These are phyloP conservation scores for Exophiala sp. DNA, from an alignment of 2,329 filamentous ascomycete species.

Conservation along the genomic window DNA sequence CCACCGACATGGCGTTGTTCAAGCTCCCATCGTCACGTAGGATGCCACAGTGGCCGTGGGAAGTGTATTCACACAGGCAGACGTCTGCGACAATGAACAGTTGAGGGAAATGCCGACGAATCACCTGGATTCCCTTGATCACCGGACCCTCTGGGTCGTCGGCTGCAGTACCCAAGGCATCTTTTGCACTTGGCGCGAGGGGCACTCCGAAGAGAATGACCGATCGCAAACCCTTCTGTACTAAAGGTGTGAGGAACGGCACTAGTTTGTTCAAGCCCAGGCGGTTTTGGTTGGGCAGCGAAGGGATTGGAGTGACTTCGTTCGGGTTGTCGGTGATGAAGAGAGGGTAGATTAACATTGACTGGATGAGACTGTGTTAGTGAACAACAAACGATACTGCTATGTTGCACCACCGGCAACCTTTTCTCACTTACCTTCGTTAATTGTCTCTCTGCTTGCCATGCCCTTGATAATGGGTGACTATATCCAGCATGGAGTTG, in stretches of 20 bases:
- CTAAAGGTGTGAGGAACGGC: constrained; percentile 75
- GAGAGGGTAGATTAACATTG: constrained; percentile 96
- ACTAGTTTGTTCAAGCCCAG: constrained; percentile 81
- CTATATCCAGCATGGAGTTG: constrained; percentile 79
- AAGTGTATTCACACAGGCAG: constrained; percentile 97
- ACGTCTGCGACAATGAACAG: constrained; percentile 91
- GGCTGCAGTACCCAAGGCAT: constrained; percentile 82
- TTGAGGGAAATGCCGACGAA: constrained; percentile 78
- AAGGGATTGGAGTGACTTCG: constrained; percentile 84
- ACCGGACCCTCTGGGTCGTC: constrained; percentile 92
- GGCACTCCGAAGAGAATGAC: constrained; percentile 97
- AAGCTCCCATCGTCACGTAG: constrained; percentile 85
- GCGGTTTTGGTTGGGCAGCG: constrained; percentile 82
- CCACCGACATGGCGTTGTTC: constrained; percentile 89
- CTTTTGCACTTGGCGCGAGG: constrained; percentile 71
- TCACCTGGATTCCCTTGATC: constrained; percentile 74
- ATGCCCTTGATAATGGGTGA: constrained; percentile 70
- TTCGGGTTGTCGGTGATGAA: constrained; percentile 94
- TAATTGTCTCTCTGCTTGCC: constrained; percentile 78
- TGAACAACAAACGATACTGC: not conserved
- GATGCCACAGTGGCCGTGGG: constrained; percentile 95
- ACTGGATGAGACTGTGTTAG: constrained; percentile 47
- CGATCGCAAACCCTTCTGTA: constrained; percentile 82
- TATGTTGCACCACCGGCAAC: not conserved
- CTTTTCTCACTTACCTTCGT: constrained; percentile 60